Evolutionary conservation across 345 rosid genomes (phyloP).

Genomic region (Bruguiera gymnorhiza): DNA sequence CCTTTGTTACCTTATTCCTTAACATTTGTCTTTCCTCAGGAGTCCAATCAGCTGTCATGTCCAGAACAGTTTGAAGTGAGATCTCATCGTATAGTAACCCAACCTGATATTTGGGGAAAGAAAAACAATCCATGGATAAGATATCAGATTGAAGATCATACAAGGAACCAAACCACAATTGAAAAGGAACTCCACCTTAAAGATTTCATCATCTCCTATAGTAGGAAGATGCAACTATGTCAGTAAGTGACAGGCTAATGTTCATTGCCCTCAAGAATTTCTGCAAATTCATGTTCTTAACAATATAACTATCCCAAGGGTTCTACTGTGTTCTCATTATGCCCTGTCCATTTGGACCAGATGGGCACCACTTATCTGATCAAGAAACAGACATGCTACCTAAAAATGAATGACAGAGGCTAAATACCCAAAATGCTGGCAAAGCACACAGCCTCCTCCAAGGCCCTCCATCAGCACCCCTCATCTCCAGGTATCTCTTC

Average conservation of each 20-base stretch:
- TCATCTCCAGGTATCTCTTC: constrained; percentile 99
- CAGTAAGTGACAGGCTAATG: too few relatives aligned
- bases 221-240: too few relatives aligned
- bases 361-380: not conserved
- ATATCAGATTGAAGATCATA: too few relatives aligned
- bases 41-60: constrained; percentile 92
- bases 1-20: constrained; percentile 64
- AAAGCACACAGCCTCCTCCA: constrained; percentile 96
- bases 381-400: not conserved
- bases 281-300: too few relatives aligned
- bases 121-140: too few relatives aligned
- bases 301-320: not conserved
- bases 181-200: too few relatives aligned
- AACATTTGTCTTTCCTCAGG: constrained; percentile 83
- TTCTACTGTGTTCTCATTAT: not conserved
- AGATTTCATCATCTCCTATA: too few relatives aligned
- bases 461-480: constrained; percentile 99
- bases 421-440: constrained; percentile 92
- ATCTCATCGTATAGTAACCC: constrained; percentile 84
- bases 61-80: constrained; percentile 69
- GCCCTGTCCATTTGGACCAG: constrained; percentile 9
- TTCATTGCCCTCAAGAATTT: too few relatives aligned
- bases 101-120: constrained; percentile 46
- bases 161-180: too few relatives aligned
- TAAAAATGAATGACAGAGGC: constrained; percentile 15